Evolutionary conservation across 805 yeast species (phyloP).

Genomic region (Kodamaea neixiangensis): DNA sequence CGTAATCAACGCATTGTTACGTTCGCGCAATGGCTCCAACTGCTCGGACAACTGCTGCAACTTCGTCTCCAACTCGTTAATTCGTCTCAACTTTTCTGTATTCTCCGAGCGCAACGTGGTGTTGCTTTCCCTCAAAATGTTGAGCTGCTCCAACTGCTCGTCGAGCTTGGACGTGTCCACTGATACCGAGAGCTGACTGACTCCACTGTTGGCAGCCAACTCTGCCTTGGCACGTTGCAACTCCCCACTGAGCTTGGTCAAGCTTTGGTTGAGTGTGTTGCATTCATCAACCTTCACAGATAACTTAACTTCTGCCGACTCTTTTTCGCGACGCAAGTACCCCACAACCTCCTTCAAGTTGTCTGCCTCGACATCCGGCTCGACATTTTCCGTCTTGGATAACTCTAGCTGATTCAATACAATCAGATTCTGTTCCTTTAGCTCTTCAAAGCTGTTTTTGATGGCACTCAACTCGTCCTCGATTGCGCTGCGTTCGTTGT

Average conservation of each 20-base stretch:
- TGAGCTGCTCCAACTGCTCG: conserved; percentile 57
- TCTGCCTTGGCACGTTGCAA: conserved; percentile 55
- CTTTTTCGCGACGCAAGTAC: conserved; percentile 74
- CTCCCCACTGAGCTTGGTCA: conserved; percentile 50
- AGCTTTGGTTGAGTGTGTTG: conserved; percentile 50
- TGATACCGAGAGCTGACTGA: conserved; percentile 14
- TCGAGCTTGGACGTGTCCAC: conserved; percentile 26
- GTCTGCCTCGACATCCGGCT: conserved; percentile 14
- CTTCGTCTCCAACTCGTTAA: conserved; percentile 41
- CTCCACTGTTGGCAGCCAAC: conserved; percentile 20
- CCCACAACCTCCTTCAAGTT: conserved; percentile 52
- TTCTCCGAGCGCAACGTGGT: conserved; percentile 59
- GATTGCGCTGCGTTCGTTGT: conserved; percentile 22
- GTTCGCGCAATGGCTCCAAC: conserved; percentile 48
- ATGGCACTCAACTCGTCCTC: conserved; percentile 43
- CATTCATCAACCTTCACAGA: conserved; percentile 48
- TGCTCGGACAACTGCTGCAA: conserved; percentile 30
- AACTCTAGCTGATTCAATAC: conserved; percentile 67
- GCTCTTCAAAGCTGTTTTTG: conserved; percentile 51
- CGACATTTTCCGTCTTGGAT: conserved; percentile 19
- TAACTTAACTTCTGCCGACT: conserved; percentile 59
- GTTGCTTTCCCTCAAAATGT: conserved; percentile 68
- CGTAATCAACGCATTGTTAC: conserved; percentile 37
- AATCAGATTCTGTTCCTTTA: conserved; percentile 66
- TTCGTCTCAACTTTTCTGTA: conserved; percentile 19